These are phyloP conservation scores for Phylloporus sp. DNA, from an alignment of 768 basidiomycete species.

Conservation along the genomic window DNA sequence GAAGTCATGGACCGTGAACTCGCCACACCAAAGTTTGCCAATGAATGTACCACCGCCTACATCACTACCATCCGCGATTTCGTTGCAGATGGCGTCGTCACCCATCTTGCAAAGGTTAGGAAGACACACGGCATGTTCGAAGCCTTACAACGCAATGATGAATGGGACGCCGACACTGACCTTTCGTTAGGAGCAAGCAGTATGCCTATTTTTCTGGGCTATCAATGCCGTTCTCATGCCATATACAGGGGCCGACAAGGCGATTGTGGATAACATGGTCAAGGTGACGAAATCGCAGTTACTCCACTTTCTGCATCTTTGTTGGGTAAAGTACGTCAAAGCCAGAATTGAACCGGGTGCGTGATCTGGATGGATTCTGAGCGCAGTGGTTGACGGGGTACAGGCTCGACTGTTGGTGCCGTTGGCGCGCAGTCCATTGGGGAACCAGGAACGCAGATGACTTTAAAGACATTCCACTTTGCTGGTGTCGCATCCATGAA, in stretches of 20 bases:
- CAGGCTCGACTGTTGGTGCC: conserved; percentile 96
- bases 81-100: conserved; percentile 60
- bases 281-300: conserved; percentile 87
- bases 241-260: conserved; percentile 54
- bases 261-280: conserved; percentile 80
- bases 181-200: conserved; percentile 70
- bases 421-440: conserved; percentile 99
- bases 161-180: conserved; percentile 77
- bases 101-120: conserved; percentile 61
- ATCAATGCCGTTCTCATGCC: neutral
- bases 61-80: conserved; percentile 65
- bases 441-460: conserved; percentile 99
- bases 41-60: conserved; percentile 69
- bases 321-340: conserved; percentile 88
- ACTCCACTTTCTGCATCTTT: conserved; percentile 73
- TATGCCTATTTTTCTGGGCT: conserved; percentile 30
- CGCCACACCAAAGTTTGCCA: conserved; percentile 50
- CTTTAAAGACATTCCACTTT: conserved; percentile 99
- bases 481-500: conserved; percentile 99
- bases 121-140: conserved; percentile 77
- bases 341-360: conserved; percentile 94
- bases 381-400: neutral
- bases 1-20: conserved; percentile 66
- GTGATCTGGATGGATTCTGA: conserved; percentile 1
- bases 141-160: conserved; percentile 65